Percentiles rank a stretch among this genome's conserved stretches.
Evolutionary conservation across 2,329 filamentous ascomycete species (phyloP).

Genomic region (Colletotrichum lentis): DNA sequence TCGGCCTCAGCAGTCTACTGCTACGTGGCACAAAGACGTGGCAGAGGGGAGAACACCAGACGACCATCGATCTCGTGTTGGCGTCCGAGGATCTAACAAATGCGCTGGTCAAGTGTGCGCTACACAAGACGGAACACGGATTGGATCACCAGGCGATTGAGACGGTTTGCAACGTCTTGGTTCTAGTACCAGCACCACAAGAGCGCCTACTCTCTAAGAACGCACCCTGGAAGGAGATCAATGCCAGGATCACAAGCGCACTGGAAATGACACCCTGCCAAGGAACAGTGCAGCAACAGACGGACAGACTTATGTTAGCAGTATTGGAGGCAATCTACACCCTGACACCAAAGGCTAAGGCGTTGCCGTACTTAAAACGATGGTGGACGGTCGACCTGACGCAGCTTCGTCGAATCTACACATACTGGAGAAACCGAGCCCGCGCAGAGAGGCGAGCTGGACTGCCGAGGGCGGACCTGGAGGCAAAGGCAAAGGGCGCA

Average conservation of each 20-base stretch:
- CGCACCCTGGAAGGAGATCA: slow-evolving; percentile 41
- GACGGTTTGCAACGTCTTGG: slow-evolving; percentile 43
- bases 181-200: slow-evolving; percentile 16
- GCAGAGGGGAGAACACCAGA: slow-evolving; percentile 40
- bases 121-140: slow-evolving; percentile 40
- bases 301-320: slow-evolving; percentile 1
- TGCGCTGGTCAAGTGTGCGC: slow-evolving; percentile 34
- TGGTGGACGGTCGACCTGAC: slow-evolving; percentile 45
- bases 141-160: slow-evolving; percentile 47
- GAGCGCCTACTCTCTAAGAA: slow-evolving; percentile 43
- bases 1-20: slow-evolving; percentile 46
- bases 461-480: slow-evolving; percentile 27
- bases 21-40: slow-evolving; percentile 48
- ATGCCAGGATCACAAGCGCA: slow-evolving; percentile 26
- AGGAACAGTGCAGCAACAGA: slow-evolving; percentile 14
- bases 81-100: slow-evolving; percentile 40
- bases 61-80: slow-evolving; percentile 43
- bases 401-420: slow-evolving; percentile 43
- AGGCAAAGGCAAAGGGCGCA: slow-evolving; percentile 40
- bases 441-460: slow-evolving; percentile 38
- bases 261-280: slow-evolving; percentile 41
- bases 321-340: slow-evolving; percentile 17
- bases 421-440: slow-evolving; percentile 43
- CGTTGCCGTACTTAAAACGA: slow-evolving; percentile 43
- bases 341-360: slow-evolving; percentile 42